Evolutionary conservation across 2,329 filamentous ascomycete species (phyloP), one percentile per base, ranked within the genome.

Genomic region (Colletotrichum tabaci): DNA sequence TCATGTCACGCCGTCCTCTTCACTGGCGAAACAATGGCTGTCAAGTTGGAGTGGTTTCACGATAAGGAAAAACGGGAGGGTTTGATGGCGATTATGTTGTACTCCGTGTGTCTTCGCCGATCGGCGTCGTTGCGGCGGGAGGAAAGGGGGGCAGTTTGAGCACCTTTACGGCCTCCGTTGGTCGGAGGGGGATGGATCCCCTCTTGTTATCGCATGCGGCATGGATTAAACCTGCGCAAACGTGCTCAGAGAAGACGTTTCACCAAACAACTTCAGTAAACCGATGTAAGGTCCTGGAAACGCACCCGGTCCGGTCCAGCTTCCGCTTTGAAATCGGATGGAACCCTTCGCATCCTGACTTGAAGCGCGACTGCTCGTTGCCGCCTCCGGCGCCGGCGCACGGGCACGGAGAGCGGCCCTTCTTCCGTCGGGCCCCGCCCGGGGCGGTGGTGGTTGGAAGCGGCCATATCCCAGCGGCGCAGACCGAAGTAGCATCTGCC

Each of bases 201-300:
- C 35, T n/a, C 12, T 16, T 30, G 30, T 35, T 9, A 2, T 35
- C 30, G 30, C 30, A 21, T 13, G 46, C 46, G 5, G 15, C 30
- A 61, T 26, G 47, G 23, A 15, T 35, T 56, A 67, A 63, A 63
- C 21, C 63, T 49, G 65, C 65, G 58, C 40, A 30, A 63, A 67
- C 30, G 49, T 21, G 49, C 65, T 63, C 65, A 63, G 6, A 44
- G 9, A 9, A 35, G 8, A 7, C 30, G 30, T 35, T 9, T 35
- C 8, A 9, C 30, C 8, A 35, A 8, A 35, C 8, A 35, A 35
- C 30, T 35, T 18, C 15, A n/a, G 30, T 40, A 35, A 53, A 5
- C 26, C 8, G 12, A 2, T 2, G 18, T 8, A 13, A 15, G 30
- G 40, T 38, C 8, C 21, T 8, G 18, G 16, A 30, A 3, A 21